Conservation (phyloP, 2,329 filamentous ascomycete species). For the Aspergillus ochraceus region DNA sequence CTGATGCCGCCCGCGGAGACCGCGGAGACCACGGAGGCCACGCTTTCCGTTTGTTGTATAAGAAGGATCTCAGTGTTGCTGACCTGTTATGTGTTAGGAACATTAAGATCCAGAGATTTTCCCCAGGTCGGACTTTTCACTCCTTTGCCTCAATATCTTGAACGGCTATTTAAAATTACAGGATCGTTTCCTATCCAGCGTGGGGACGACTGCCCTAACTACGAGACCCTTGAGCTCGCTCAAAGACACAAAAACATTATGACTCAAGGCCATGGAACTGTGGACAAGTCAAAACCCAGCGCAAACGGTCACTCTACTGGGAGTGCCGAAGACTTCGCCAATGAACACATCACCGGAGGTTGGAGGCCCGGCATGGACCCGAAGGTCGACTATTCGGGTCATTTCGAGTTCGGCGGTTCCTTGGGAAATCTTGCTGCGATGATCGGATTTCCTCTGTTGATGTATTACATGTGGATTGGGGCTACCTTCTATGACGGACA, state of each 20-base stretch:
- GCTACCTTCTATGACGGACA: slow-evolving; percentile 88
- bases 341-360: not conserved
- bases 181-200: no score
- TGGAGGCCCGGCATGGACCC: not conserved
- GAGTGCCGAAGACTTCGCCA: not conserved
- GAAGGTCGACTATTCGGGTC: not conserved
- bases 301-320: not conserved
- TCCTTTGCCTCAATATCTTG: no score
- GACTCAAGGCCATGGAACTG: not conserved
- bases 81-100: not conserved
- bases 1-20: not conserved
- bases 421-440: slow-evolving; percentile 80
- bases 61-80: not conserved
- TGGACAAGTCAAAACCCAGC: not conserved
- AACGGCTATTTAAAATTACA: no score
- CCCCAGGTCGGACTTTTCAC: no score
- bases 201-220: no score
- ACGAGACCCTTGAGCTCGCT: no score
- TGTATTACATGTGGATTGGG: slow-evolving; percentile 99
- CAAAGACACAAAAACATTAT: not conserved
- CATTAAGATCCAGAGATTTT: not conserved
- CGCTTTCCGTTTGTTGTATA: not conserved
- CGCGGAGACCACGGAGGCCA: not conserved
- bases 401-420: slow-evolving; percentile 84
- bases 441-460: slow-evolving; percentile 84